phyloP scores from a whole-genome alignment of 441 rosid genomes.

The Manihot esculenta region DNA sequence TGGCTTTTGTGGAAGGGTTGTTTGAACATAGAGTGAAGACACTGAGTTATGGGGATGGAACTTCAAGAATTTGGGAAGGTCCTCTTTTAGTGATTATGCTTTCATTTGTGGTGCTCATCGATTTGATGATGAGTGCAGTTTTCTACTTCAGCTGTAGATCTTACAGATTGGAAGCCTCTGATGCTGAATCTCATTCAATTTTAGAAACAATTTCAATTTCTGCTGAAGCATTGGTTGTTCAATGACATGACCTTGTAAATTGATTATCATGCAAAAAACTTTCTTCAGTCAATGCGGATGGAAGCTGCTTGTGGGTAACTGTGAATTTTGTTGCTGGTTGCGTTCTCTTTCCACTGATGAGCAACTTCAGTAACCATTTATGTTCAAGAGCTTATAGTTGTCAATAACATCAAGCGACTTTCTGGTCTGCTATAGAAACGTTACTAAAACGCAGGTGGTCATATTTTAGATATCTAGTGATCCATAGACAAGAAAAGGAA shows the following conservation, averaged over 20 bases:
- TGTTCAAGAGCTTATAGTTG: not conserved
- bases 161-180: constrained; percentile 52
- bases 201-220: constrained; percentile 40
- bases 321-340: constrained; percentile 13
- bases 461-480: not conserved
- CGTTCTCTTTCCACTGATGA: not conserved
- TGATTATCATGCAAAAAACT: constrained; percentile 12
- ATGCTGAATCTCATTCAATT: constrained; percentile 47
- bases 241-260: constrained; percentile 22
- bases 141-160: constrained; percentile 89
- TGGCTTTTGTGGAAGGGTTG: constrained; percentile 77
- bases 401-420: constrained; percentile 1
- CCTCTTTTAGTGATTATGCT: constrained; percentile 81
- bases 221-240: constrained; percentile 22
- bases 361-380: constrained; percentile 8
- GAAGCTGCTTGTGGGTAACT: not conserved
- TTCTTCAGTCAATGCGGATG: constrained; percentile 16
- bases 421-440: not conserved
- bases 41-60: constrained; percentile 89
- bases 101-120: constrained; percentile 78
- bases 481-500: constrained; percentile 7
- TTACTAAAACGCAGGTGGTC: not conserved
- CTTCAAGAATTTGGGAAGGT: constrained; percentile 92
- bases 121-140: constrained; percentile 81
- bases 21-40: constrained; percentile 88